Evolutionary conservation across 1,284 basidiomycete genomes (phyloP).

Genomic region (Clitocybe nebularis): DNA sequence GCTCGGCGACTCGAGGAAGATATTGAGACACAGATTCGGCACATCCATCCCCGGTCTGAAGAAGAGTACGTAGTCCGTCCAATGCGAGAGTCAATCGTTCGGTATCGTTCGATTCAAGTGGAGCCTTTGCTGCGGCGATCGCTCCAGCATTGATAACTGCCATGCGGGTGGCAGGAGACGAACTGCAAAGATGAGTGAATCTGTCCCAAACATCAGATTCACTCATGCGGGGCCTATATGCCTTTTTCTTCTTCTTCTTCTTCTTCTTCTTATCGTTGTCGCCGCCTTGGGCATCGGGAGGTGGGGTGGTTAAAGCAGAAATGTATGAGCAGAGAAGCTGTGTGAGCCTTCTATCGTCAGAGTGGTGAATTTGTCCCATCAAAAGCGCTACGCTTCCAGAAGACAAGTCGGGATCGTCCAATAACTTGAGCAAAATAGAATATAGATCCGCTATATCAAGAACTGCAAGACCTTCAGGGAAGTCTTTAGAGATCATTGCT

Average conservation of each 20-base stretch:
- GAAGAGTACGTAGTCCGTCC: background rate
- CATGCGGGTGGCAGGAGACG: background rate
- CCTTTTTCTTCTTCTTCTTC: background rate
- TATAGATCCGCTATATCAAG: background rate
- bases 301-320: background rate
- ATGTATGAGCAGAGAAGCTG: background rate
- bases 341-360: background rate
- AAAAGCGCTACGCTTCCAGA: background rate
- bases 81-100: background rate
- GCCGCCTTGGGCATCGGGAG: background rate
- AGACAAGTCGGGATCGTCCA: background rate
- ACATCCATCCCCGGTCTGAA: background rate
- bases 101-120: background rate
- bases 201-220: background rate
- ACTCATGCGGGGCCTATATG: background rate
- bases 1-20: background rate
- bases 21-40: background rate
- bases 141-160: background rate
- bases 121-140: background rate
- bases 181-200: background rate
- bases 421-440: background rate
- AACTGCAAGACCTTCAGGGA: constrained; percentile 1
- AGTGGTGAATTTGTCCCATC: background rate
- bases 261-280: background rate
- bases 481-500: constrained; percentile 8